Base-by-base conservation (phyloP, 129 eudicot genomes). In the Centrapalus pauciflorus region DNA sequence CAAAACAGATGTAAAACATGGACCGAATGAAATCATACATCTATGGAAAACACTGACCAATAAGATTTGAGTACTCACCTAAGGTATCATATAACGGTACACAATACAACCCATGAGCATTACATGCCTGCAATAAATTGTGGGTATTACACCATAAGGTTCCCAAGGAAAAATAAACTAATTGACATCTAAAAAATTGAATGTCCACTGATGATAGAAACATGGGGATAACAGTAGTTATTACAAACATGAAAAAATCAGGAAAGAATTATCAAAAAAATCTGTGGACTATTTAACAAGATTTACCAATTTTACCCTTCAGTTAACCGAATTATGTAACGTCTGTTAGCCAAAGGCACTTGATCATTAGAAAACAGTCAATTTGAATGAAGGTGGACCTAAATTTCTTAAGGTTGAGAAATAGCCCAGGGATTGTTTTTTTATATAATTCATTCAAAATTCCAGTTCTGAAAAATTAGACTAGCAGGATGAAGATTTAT, bases 41-140 rank as follows among this genome's bases (percentile, higher is more conserved):
- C 30, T 35, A 19, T 26, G 16, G 34, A 20, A 55, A 26, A 13
- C 29, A 55, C 2, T 4, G 27, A 66, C 28, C 7, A 27, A 34
- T 9, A 28, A 24, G 29, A 30, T 17, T n/a, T 30, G 27, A 58
- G 38, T 32, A 43, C 81, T 59, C 84, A 86, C 99, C 99, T 74
- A 94, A 71, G 48, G 92, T 88, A 61, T 93, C 98, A 51, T 88
- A 93, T 55, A 93, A 46, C 20, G 99, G 99, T 41, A 94, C 95
- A 81, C 99, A 94, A 40, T 78, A 79, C 35, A 94, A 76, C 9
- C 90, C 96, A 72, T 93, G 96, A 70, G 98, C 98, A 78, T 93
- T 93, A 77, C 98, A 93, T 5, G 96, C 98, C 98, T 92, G 95
- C 86, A 85, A 27, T 16, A 59, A 20, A 71, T 61, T 69, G 21